Base-by-base conservation (phyloP, 768 basidiomycete genomes). In the Calocera cornea region DNA sequence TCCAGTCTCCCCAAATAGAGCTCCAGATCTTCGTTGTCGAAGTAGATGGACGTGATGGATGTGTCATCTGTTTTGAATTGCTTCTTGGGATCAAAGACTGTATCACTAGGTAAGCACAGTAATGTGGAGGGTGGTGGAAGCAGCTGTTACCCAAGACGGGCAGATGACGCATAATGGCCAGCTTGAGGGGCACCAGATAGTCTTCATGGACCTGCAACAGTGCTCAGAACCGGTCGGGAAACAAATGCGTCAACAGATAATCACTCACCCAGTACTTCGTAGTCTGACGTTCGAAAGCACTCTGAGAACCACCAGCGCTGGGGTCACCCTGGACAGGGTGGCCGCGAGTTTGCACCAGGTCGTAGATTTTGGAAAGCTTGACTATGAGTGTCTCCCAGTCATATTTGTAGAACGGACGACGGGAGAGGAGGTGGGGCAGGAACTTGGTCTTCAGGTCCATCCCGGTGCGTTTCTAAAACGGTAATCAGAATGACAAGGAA, bases 21-120 rank as follows among this genome's bases (percentile, higher is more conserved):
- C 66, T 98, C 95, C 40, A 98, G 84, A 41, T 95, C 88, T 74
- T 95, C 90, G 72, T 97, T 94, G 74, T 97, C 95, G 70, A 93
- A 95, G 78, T 98, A 99, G 69, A 97, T 91, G 0, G 94, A 97
- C 0, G 95, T 94, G 72, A 99, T 97, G 2, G 95, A 97, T 83
- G 76, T 41, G 47, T 97, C 93, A 73, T 86, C 89, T 17, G 79
- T 77, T 67, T 95, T 92, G 70, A 89, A 98, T 71, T 95, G 90
- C 77, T 97, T 97, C 40, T 97, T 87, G 0, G 91, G 80, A 73
- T 97, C 90, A 78, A 97, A 98, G 1, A 97, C 94, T 93, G 72
- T 5, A 11, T 24, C 12, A 29, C 50, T 29, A 66, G 66, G 31
- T 12, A 38, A 33, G n/a, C 64, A 40, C 38, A 68, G 24, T 72